These are phyloP conservation scores for Aspergillus indologenus DNA, from an alignment of 495 filamentous ascomycete genomes.

Conservation along the genomic window DNA sequence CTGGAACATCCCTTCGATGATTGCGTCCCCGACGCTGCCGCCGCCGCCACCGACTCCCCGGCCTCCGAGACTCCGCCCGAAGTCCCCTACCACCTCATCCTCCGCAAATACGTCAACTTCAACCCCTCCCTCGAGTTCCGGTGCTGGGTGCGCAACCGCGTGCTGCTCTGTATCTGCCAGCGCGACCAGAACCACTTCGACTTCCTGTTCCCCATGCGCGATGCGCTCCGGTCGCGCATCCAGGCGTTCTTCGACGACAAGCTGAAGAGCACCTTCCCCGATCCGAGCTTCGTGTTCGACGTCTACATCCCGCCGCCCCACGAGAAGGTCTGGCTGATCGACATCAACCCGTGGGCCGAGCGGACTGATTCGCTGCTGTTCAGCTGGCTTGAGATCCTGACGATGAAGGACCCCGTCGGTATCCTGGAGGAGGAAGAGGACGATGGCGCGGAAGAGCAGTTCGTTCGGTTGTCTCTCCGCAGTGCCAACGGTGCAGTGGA, in stretches of 20 bases:
- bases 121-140: constrained; percentile 92
- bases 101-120: constrained; percentile 81
- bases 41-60: constrained; percentile 27
- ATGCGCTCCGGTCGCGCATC: constrained; percentile 58
- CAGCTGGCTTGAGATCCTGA: constrained; percentile 83
- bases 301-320: constrained; percentile 80
- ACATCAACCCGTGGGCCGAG: constrained; percentile 94
- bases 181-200: constrained; percentile 87
- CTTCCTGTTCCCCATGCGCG: constrained; percentile 67
- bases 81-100: constrained; percentile 67
- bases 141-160: constrained; percentile 80
- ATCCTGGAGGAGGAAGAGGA: constrained; percentile 36
- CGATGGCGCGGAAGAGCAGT: constrained; percentile 29
- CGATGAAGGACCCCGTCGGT: constrained; percentile 54
- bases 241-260: constrained; percentile 70
- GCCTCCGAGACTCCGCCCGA: constrained; percentile 24
- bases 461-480: constrained; percentile 42
- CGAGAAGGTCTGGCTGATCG: constrained; percentile 77
- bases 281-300: constrained; percentile 83
- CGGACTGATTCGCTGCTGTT: constrained; percentile 88
- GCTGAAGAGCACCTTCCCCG: constrained; percentile 74
- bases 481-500: constrained; percentile 25
- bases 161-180: constrained; percentile 79
- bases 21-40: constrained; percentile 48
- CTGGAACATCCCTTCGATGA: constrained; percentile 89